Percentiles rank a stretch among this genome's conserved stretches.
Evolutionary conservation across 345 rosid species (phyloP).

Genomic region (Clarkia xantiana): DNA sequence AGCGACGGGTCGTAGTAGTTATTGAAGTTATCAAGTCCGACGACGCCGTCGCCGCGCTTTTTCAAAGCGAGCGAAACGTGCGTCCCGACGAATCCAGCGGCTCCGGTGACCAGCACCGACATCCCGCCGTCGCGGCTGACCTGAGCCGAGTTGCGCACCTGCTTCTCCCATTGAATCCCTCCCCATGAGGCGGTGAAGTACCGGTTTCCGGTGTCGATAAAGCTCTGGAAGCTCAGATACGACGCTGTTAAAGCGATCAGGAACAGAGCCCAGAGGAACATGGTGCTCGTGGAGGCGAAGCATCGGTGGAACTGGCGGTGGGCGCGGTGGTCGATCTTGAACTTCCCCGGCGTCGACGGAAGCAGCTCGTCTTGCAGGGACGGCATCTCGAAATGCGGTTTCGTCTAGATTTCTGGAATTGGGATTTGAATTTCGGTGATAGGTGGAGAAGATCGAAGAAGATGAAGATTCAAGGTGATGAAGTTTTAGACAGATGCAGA

Average conservation of each 20-base stretch:
- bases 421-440: background rate
- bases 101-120: conserved; percentile 26
- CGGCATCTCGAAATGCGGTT: conserved; percentile 14
- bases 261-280: conserved; percentile 41
- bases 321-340: conserved; percentile 30
- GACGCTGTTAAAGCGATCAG: conserved; percentile 38
- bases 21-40: conserved; percentile 25
- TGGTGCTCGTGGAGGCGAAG: conserved; percentile 31
- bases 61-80: conserved; percentile 21
- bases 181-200: conserved; percentile 24
- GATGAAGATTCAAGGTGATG: background rate
- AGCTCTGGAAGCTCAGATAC: conserved; percentile 30
- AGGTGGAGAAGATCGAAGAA: background rate
- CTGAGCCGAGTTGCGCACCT: conserved; percentile 18
- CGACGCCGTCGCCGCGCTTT: conserved; percentile 27
- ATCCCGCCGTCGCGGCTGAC: conserved; percentile 15
- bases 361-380: conserved; percentile 28
- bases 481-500: conserved; percentile 5
- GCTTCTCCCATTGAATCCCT: conserved; percentile 24
- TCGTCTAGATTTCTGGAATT: background rate
- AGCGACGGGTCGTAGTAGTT: conserved; percentile 23
- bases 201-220: conserved; percentile 26
- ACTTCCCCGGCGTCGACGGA: conserved; percentile 40
- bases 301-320: conserved; percentile 34
- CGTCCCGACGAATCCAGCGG: conserved; percentile 23